These are phyloP conservation scores for Hypoxylon sp. DNA, from an alignment of 2,329 filamentous ascomycete genomes.

Conservation along the genomic window DNA sequence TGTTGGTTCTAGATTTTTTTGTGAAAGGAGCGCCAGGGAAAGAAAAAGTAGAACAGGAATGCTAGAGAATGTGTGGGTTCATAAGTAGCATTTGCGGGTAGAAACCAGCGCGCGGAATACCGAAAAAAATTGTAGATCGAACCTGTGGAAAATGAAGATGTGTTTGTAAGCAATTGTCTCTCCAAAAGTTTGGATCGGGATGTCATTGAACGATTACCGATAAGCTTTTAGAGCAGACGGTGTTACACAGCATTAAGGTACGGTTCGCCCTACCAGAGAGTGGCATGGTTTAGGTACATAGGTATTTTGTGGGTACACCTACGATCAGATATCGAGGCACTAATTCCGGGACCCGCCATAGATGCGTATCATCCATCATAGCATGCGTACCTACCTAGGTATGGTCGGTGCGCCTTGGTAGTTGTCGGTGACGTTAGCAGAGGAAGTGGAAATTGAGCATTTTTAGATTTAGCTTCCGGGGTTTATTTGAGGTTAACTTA, in stretches of 20 bases:
- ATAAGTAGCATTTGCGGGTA: neutral
- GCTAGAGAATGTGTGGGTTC: slow-evolving; percentile 1
- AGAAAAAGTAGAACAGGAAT: slow-evolving; percentile 11
- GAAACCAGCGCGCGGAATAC: neutral
- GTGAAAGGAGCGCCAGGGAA: slow-evolving; percentile 5
- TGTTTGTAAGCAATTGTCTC: slow-evolving; percentile 35
- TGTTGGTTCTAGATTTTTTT: slow-evolving; percentile 47
- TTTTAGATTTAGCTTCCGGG: neutral
- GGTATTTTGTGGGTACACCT: neutral
- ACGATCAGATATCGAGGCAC: too few relatives aligned
- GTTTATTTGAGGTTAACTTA: neutral
- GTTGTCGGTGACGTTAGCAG: too few relatives aligned
- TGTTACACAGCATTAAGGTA: slow-evolving; percentile 10
- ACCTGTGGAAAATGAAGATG: slow-evolving; percentile 15
- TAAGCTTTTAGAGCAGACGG: slow-evolving; percentile 8
- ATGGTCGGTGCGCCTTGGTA: too few relatives aligned
- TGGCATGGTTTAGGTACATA: too few relatives aligned
- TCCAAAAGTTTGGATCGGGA: slow-evolving; percentile 26
- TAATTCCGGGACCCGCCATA: too few relatives aligned
- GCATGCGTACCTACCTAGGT: too few relatives aligned
- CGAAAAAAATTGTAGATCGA: neutral
- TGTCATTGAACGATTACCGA: slow-evolving; percentile 30
- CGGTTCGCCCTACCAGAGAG: neutral
- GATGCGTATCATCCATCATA: too few relatives aligned
- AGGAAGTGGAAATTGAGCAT: neutral